These are phyloP conservation scores for Saccharomycopsis hybrid DNA, from an alignment of 1,139 yeast genomes.

Conservation along the genomic window DNA sequence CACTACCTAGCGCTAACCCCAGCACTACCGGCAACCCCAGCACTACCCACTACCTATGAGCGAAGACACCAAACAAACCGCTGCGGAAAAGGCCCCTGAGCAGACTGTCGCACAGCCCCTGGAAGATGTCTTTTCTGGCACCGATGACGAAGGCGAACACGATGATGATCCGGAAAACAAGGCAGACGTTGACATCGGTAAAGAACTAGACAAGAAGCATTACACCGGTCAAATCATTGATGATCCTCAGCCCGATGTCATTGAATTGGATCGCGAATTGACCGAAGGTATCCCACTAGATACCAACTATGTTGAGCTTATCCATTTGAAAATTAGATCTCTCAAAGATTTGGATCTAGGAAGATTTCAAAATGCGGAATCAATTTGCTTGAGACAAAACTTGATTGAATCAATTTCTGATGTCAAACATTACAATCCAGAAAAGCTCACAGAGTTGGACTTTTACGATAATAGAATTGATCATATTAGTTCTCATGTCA, in stretches of 20 bases:
- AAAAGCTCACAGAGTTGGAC: conserved; percentile 69
- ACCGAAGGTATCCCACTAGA: conserved; percentile 58
- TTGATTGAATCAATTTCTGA: conserved; percentile 67
- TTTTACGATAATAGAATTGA: conserved; percentile 87
- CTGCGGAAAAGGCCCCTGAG: too few species aligned
- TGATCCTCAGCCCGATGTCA: conserved; percentile 40
- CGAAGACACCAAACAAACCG: too few species aligned
- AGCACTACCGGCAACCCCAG: too few species aligned
- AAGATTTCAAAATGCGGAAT: conserved; percentile 51
- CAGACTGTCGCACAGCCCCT: too few species aligned
- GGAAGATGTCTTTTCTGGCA: conserved; percentile 8
- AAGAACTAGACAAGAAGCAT: conserved; percentile 7
- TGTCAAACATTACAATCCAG: conserved; percentile 48
- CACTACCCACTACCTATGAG: too few species aligned
- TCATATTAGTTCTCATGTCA: conserved; percentile 66
- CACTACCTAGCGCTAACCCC: too few species aligned
- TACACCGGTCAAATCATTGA: conserved; percentile 38
- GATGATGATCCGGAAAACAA: conserved; percentile 6
- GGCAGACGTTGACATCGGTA: conserved; percentile 1
- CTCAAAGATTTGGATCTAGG: conserved; percentile 58
- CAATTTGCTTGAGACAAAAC: conserved; percentile 79
- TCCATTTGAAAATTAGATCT: conserved; percentile 70
- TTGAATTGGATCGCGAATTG: conserved; percentile 50
- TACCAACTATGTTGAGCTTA: conserved; percentile 61
- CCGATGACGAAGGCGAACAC: conserved; percentile 12